phyloP scores from a whole-genome alignment of 176 grass and related monocot genomes.

The Oryza meridionalis region DNA sequence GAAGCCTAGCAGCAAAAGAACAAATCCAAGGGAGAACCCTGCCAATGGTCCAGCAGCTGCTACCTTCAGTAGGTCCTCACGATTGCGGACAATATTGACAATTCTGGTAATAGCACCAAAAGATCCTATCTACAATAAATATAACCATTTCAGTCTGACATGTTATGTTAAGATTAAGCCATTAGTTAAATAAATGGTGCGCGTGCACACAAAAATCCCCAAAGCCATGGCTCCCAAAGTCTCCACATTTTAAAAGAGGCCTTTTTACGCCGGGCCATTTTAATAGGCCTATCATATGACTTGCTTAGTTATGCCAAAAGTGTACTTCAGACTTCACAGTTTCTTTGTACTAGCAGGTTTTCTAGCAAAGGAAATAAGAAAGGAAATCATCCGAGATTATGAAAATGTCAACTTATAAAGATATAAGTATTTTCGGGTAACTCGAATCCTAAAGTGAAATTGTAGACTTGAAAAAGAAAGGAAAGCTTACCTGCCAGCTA shows the following conservation, averaged over 20 bases:
- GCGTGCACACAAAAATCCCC: background rate
- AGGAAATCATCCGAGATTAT: background rate
- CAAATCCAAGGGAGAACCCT: constrained; percentile 73
- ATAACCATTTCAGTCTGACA: background rate
- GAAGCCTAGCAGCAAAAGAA: constrained; percentile 88
- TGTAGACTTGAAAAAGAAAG: background rate
- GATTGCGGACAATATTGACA: constrained; percentile 79
- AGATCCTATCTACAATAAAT: constrained; percentile 85
- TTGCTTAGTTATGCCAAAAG: background rate
- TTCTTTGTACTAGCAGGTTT: background rate
- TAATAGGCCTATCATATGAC: constrained; percentile 15
- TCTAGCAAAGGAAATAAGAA: constrained; percentile 7
- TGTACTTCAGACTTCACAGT: background rate
- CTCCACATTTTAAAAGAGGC: background rate
- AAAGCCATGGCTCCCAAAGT: background rate
- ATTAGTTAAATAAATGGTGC: constrained; percentile 18
- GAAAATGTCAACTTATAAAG: background rate
- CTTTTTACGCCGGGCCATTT: no score
- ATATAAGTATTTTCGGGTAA: background rate
- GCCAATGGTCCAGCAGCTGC: constrained; percentile 85
- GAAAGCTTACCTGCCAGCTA: constrained; percentile 90
- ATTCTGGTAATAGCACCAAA: constrained; percentile 96
- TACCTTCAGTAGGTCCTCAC: constrained; percentile 82
- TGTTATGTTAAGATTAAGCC: background rate
- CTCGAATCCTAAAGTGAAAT: constrained; percentile 20